Conservation (phyloP, 2,329 filamentous ascomycete species). For the Cladosporium sp. region DNA sequence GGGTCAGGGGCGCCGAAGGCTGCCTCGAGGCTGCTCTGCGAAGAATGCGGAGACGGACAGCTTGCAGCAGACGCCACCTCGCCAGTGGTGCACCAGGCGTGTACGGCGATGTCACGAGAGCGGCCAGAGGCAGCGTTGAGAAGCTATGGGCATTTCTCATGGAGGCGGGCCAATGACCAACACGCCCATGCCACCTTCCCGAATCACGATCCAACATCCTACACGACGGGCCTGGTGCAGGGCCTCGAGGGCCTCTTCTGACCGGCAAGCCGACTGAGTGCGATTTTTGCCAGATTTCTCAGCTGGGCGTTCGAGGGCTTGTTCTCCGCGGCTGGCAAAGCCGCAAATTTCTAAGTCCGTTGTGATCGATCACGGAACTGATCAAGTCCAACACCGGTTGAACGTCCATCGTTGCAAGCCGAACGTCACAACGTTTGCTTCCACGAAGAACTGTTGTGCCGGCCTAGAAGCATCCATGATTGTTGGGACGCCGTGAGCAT, state of each 20-base stretch:
- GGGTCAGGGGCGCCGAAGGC: conserved; percentile 18
- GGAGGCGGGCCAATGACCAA: conserved; percentile 6
- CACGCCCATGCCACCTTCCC: conserved; percentile 14
- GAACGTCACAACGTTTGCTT: not conserved
- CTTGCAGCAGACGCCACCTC: conserved; percentile 17
- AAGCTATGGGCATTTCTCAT: conserved; percentile 10
- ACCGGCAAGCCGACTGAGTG: conserved; percentile 6
- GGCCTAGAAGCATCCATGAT: not conserved
- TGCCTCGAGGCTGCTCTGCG: conserved; percentile 5
- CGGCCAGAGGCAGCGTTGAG: conserved; percentile 13
- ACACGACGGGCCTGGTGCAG: not conserved
- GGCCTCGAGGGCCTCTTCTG: conserved; percentile 1
- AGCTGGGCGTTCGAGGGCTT: conserved; percentile 1
- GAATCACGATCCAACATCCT: not conserved
- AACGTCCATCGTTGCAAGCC: not conserved
- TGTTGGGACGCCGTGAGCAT: conserved; percentile 2
- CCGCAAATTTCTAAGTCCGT: not conserved
- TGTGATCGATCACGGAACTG: not conserved
- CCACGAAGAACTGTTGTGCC: not conserved
- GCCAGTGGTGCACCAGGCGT: conserved; percentile 16
- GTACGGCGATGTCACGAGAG: conserved; percentile 19
- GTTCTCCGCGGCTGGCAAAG: conserved; percentile 5
- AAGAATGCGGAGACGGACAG: conserved; percentile 20
- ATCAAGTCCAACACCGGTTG: not conserved
- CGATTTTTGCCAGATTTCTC: conserved; percentile 4